These are phyloP conservation scores for Stachybotrys chlorohalonatus DNA, from an alignment of 2,329 filamentous ascomycete genomes.

Conservation along the genomic window DNA sequence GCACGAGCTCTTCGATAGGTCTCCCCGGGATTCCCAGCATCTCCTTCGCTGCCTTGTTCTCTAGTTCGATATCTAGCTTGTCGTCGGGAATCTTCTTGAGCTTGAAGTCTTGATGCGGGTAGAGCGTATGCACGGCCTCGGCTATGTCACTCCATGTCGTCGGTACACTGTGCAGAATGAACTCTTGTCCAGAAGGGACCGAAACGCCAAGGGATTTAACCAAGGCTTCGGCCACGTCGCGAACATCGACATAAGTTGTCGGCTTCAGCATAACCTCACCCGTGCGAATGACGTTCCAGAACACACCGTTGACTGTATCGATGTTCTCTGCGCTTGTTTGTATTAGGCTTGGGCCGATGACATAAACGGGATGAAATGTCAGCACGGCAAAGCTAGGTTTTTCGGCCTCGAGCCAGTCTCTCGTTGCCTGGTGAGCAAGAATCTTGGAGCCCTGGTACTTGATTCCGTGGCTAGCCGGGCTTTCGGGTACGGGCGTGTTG, in stretches of 20 bases:
- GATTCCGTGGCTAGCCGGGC: neutral
- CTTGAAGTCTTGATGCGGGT: neutral
- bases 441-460: constrained; percentile 8
- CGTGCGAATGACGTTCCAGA: constrained; percentile 1
- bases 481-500: constrained; percentile 1
- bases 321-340: constrained; percentile 14
- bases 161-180: neutral
- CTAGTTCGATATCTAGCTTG: neutral
- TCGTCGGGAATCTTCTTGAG: neutral
- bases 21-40: neutral
- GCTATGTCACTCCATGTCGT: neutral
- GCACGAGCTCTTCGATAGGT: neutral
- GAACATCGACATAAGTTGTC: neutral
- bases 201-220: neutral
- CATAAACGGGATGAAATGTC: constrained; percentile 7
- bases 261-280: neutral
- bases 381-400: constrained; percentile 3
- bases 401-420: constrained; percentile 5
- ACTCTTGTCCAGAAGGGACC: neutral
- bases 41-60: neutral
- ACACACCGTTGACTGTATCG: constrained; percentile 5
- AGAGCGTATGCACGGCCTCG: neutral
- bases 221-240: neutral
- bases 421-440: constrained; percentile 7
- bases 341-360: constrained; percentile 6